Percentiles rank a stretch among this genome's conserved stretches.
phyloP scores from a whole-genome alignment of 2,329 filamentous ascomycete species.

The Elsinoe arachidis region DNA sequence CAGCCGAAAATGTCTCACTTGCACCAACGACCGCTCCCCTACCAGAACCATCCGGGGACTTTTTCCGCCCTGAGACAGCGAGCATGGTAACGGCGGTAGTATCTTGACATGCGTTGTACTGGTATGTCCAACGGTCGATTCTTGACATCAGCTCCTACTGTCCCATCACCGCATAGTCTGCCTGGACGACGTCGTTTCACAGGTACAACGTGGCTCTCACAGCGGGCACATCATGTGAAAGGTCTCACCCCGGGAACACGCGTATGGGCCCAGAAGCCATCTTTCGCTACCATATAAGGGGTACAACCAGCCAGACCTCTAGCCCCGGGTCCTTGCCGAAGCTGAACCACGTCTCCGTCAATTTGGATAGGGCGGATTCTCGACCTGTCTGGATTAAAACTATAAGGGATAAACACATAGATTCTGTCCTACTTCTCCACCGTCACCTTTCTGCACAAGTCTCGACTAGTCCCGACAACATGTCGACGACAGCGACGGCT shows the following conservation, averaged over 20 bases:
- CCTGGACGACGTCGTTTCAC: slow-evolving; percentile 1
- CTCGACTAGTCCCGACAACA: background rate
- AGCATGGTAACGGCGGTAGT: background rate
- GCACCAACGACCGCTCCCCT: no score
- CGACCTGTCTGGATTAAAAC: background rate
- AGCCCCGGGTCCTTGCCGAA: background rate
- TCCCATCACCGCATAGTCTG: background rate
- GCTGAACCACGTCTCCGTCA: background rate
- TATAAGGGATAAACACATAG: background rate
- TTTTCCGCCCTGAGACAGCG: background rate
- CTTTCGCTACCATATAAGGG: background rate
- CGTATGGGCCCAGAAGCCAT: background rate
- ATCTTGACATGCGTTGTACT: background rate
- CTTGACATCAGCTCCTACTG: background rate
- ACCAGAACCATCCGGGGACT: background rate
- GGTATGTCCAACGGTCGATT: background rate
- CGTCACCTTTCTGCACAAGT: background rate
- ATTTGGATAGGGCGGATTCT: background rate
- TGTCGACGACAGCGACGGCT: background rate
- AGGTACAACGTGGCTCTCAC: background rate
- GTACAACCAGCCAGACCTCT: background rate
- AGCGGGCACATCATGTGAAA: background rate
- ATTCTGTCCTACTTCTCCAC: background rate
- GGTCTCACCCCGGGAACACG: background rate
- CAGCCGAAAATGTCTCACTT: background rate